phyloP scores from a whole-genome alignment of 1,284 basidiomycete genomes.

The Chondrostereum purpureum region DNA sequence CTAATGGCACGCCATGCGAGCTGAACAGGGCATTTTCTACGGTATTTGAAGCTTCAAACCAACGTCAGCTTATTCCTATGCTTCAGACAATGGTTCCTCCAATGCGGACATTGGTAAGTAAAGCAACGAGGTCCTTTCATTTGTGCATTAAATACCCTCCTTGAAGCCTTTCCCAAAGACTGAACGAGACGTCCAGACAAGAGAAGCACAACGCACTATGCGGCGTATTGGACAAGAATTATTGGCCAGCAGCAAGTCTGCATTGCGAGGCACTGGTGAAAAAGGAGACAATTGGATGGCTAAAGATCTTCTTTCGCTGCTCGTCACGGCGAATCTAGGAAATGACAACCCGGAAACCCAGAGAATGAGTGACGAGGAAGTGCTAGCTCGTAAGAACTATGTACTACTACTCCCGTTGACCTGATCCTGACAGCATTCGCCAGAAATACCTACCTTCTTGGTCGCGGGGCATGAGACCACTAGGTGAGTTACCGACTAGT shows the following conservation, averaged over 20 bases:
- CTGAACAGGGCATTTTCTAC: slow-evolving; percentile 41
- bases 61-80: slow-evolving; percentile 23
- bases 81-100: slow-evolving; percentile 32
- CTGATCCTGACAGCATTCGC: not conserved
- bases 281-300: slow-evolving; percentile 24
- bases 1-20: slow-evolving; percentile 31
- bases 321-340: slow-evolving; percentile 61
- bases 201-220: slow-evolving; percentile 16
- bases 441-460: slow-evolving; percentile 56
- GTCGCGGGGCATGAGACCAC: slow-evolving; percentile 78
- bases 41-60: slow-evolving; percentile 27
- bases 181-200: slow-evolving; percentile 21
- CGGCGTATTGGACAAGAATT: slow-evolving; percentile 37
- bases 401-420: too few species aligned
- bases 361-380: slow-evolving; percentile 65
- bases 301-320: slow-evolving; percentile 45
- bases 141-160: not conserved
- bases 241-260: slow-evolving; percentile 36
- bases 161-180: slow-evolving; percentile 7
- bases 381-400: slow-evolving; percentile 57
- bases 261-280: slow-evolving; percentile 21
- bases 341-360: slow-evolving; percentile 50
- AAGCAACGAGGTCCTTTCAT: not conserved
- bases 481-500: slow-evolving; percentile 37
- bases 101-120: slow-evolving; percentile 36